A percentile compares a stretch with the other conserved stretches of the same genome.
These are phyloP conservation scores for Wickerhamiella sergipiensis DNA, from an alignment of 805 yeast species.

Conservation along the genomic window DNA sequence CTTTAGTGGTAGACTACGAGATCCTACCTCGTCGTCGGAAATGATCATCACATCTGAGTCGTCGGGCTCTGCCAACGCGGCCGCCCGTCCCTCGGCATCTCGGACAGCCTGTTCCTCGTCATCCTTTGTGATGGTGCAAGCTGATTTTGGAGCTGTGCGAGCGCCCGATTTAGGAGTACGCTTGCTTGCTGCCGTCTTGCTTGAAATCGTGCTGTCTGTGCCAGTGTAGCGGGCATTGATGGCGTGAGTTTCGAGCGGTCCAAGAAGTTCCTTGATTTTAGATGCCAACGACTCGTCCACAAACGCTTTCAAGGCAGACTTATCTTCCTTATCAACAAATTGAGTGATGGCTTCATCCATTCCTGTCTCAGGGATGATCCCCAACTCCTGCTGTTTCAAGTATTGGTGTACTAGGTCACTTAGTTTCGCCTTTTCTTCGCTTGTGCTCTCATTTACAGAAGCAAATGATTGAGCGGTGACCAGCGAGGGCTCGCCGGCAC, in stretches of 20 bases:
- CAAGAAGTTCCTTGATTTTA: slow-evolving; percentile 14
- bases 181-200: neutral
- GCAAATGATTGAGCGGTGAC: neutral
- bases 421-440: slow-evolving; percentile 35
- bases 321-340: slow-evolving; percentile 75
- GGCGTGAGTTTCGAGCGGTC: neutral
- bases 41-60: neutral
- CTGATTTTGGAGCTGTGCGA: neutral
- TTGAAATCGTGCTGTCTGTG: neutral
- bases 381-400: slow-evolving; percentile 47
- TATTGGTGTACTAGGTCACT: slow-evolving; percentile 51
- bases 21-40: neutral
- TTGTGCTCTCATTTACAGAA: slow-evolving; percentile 1
- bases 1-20: neutral
- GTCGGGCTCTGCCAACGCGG: neutral
- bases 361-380: slow-evolving; percentile 62
- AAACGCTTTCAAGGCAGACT: slow-evolving; percentile 41
- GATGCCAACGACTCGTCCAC: slow-evolving; percentile 23
- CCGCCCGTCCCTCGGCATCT: neutral
- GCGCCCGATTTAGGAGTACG: neutral
- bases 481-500: neutral
- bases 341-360: slow-evolving; percentile 57
- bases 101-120: neutral
- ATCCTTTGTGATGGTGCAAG: neutral
- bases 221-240: neutral